Conservation (phyloP, 176 grass and related monocot species). For the Triticum aestivum region DNA sequence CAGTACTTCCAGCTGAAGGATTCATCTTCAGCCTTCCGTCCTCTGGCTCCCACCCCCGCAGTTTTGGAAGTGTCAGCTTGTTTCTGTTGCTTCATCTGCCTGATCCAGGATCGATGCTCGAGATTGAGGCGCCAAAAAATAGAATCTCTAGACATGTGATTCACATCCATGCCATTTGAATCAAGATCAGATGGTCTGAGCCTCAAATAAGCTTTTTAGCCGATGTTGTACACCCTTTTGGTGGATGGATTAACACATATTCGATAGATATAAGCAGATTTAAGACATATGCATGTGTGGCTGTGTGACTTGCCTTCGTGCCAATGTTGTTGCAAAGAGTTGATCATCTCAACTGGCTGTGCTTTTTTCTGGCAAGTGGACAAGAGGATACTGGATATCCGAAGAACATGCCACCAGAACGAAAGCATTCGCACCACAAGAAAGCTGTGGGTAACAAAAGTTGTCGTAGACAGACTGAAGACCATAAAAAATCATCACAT, state of each 20-base stretch:
- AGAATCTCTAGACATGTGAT: background rate
- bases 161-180: background rate
- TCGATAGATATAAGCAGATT: background rate
- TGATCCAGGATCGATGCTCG: background rate
- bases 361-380: background rate
- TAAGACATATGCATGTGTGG: background rate
- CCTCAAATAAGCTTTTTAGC: background rate
- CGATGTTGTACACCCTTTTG: background rate
- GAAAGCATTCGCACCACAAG: conserved; percentile 10
- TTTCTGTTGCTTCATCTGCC: background rate
- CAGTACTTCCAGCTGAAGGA: background rate
- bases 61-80: background rate
- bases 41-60: background rate
- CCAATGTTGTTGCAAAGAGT: background rate
- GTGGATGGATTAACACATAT: background rate
- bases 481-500: background rate
- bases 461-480: background rate
- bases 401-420: background rate
- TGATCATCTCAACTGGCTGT: background rate
- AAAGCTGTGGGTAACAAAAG: background rate
- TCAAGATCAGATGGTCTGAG: background rate
- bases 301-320: background rate
- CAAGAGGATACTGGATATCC: background rate
- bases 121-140: background rate
- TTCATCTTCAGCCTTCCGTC: background rate